Conservation (phyloP, 2,329 filamentous ascomycete genomes). For the Verticillium klebahnii region DNA sequence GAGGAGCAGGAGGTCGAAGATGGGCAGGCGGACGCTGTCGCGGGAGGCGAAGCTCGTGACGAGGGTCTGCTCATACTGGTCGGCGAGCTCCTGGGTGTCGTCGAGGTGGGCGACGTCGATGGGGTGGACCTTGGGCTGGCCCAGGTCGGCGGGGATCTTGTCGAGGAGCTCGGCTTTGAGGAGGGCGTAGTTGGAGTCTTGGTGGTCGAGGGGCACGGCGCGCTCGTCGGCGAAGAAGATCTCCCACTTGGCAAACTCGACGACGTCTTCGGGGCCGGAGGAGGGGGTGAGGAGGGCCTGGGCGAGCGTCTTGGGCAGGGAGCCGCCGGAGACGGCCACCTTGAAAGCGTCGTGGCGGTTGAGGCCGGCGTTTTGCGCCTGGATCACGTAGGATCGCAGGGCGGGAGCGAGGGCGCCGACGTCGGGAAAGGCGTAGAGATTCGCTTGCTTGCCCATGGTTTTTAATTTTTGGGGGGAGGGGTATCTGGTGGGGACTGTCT, state of each 20-base stretch:
- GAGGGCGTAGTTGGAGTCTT: conserved; percentile 90
- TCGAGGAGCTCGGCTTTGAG: conserved; percentile 83
- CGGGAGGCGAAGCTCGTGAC: conserved; percentile 83
- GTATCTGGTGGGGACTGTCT: conserved; percentile 3
- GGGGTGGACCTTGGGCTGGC: conserved; percentile 68
- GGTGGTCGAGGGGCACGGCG: conserved; percentile 84
- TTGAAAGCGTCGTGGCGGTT: conserved; percentile 81
- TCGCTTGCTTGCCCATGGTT: conserved; percentile 53
- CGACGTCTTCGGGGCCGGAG: conserved; percentile 50
- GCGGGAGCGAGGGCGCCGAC: conserved; percentile 66
- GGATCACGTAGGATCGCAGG: conserved; percentile 77
- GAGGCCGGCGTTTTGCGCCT: conserved; percentile 75
- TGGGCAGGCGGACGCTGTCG: conserved; percentile 89
- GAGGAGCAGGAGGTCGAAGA: conserved; percentile 90
- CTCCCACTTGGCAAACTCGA: conserved; percentile 86
- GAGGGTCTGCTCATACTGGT: conserved; percentile 86
- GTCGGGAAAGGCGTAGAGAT: conserved; percentile 76
- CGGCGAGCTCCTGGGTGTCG: conserved; percentile 87
- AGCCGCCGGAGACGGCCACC: conserved; percentile 89
- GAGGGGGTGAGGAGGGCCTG: conserved; percentile 67
- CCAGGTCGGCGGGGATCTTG: conserved; percentile 69
- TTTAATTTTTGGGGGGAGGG: conserved; percentile 10
- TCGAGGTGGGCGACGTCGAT: conserved; percentile 64
- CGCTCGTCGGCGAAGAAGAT: conserved; percentile 99
- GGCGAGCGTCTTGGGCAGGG: conserved; percentile 82